Conservation (phyloP, 1,284 basidiomycete species). For the Wolfiporia cocos region DNA sequence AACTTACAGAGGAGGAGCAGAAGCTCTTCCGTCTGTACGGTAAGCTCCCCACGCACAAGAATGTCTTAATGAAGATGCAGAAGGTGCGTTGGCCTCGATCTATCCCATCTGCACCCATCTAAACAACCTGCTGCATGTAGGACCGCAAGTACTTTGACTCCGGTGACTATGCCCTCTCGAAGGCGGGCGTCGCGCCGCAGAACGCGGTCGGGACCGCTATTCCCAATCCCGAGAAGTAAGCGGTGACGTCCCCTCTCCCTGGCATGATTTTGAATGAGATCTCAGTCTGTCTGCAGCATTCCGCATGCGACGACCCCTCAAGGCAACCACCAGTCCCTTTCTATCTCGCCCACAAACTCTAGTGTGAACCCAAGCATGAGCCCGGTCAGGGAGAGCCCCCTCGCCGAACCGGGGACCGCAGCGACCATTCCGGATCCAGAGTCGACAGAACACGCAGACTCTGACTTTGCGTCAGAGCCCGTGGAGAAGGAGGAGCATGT, state of each 20-base stretch:
- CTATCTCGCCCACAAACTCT: constrained; percentile 64
- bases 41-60: constrained; percentile 91
- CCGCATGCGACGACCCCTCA: constrained; percentile 67
- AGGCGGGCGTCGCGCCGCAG: constrained; percentile 87
- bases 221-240: constrained; percentile 91
- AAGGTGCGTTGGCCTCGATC: constrained; percentile 51
- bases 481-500: constrained; percentile 6
- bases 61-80: constrained; percentile 89
- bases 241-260: neutral
- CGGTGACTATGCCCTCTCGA: constrained; percentile 94
- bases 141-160: constrained; percentile 99
- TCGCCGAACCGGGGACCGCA: constrained; percentile 29
- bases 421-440: constrained; percentile 1
- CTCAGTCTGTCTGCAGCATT: constrained; percentile 40
- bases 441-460: neutral
- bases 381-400: constrained; percentile 59
- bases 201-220: constrained; percentile 90
- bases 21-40: constrained; percentile 94
- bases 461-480: constrained; percentile 5
- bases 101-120: no score
- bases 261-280: constrained; percentile 10
- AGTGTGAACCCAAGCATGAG: constrained; percentile 50
- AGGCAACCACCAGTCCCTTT: constrained; percentile 50
- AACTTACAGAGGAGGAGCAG: constrained; percentile 87
- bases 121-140: no score